A percentile compares a stretch with the other conserved stretches of the same genome.
Conservation (phyloP, 768 basidiomycete genomes). For the Boletellus emodensis region DNA sequence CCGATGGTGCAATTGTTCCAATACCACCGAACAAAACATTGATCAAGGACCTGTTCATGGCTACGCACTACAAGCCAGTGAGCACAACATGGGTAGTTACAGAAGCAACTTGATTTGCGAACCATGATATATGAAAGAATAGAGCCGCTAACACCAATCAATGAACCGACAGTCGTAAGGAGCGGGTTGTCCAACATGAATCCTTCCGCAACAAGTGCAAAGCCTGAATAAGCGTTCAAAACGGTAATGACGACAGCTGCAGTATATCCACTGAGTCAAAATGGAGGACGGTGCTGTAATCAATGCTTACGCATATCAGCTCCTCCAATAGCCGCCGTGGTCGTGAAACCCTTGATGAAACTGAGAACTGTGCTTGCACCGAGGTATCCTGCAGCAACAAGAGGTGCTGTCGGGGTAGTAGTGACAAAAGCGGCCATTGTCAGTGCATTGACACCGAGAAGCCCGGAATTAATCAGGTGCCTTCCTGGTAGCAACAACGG, state of each 20-base stretch:
- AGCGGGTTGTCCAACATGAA: slow-evolving; percentile 89
- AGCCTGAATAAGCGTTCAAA: slow-evolving; percentile 86
- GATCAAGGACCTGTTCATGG: slow-evolving; percentile 83
- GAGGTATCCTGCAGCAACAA: slow-evolving; percentile 75
- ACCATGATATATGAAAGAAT: slow-evolving; percentile 94
- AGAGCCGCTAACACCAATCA: slow-evolving; percentile 88
- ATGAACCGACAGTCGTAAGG: slow-evolving; percentile 76
- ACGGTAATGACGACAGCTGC: slow-evolving; percentile 88
- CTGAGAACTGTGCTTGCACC: slow-evolving; percentile 70
- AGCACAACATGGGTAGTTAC: slow-evolving; percentile 1
- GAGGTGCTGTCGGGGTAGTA: slow-evolving; percentile 63
- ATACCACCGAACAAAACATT: slow-evolving; percentile 92
- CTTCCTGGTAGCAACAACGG: slow-evolving; percentile 72
- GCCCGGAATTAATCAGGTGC: slow-evolving; percentile 66
- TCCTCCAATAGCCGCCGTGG: slow-evolving; percentile 88
- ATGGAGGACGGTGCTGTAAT: not conserved
- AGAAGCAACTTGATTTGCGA: slow-evolving; percentile 17
- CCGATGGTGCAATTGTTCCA: slow-evolving; percentile 47
- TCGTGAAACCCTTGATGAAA: slow-evolving; percentile 83
- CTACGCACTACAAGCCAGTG: slow-evolving; percentile 60
- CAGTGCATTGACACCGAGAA: slow-evolving; percentile 68
- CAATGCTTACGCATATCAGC: slow-evolving; percentile 82
- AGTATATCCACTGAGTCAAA: slow-evolving; percentile 4
- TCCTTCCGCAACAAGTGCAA: slow-evolving; percentile 88
- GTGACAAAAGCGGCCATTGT: slow-evolving; percentile 78